These are phyloP conservation scores for Sordariomycetes sp. DNA, from an alignment of 2,329 filamentous ascomycete species.

Conservation along the genomic window DNA sequence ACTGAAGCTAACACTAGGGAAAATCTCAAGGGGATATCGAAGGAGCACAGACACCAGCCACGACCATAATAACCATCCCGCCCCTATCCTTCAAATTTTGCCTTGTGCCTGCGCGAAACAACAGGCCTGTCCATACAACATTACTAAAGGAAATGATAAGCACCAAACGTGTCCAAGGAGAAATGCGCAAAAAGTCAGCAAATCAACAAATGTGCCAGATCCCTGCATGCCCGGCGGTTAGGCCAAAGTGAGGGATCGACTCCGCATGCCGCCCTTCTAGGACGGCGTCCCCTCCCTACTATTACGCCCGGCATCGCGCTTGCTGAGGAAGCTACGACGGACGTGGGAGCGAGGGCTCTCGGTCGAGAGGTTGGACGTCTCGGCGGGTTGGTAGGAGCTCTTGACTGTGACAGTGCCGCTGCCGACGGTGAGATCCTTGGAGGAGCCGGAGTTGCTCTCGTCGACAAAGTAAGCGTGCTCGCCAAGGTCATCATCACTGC, in stretches of 20 bases:
- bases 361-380: slow-evolving; percentile 26
- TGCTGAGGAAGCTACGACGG: slow-evolving; percentile 46
- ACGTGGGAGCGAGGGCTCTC: slow-evolving; percentile 37
- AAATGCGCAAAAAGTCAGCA: too few relatives aligned
- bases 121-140: too few relatives aligned
- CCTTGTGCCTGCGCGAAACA: too few relatives aligned
- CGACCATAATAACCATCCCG: too few relatives aligned
- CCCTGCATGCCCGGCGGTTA: not conserved
- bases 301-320: slow-evolving; percentile 26
- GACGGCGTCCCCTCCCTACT: slow-evolving; percentile 32
- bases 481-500: slow-evolving; percentile 74
- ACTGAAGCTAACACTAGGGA: too few relatives aligned
- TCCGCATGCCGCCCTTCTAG: slow-evolving; percentile 9
- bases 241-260: too few relatives aligned
- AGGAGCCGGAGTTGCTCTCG: slow-evolving; percentile 57
- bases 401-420: slow-evolving; percentile 62
- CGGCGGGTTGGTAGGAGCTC: slow-evolving; percentile 58
- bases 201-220: too few relatives aligned
- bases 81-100: too few relatives aligned
- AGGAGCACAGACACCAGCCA: too few relatives aligned
- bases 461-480: slow-evolving; percentile 89
- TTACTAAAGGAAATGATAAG: too few relatives aligned
- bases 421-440: slow-evolving; percentile 70
- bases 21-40: too few relatives aligned
- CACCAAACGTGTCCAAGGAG: too few relatives aligned